These are phyloP conservation scores for Botrytis sinoallii DNA, from an alignment of 2,329 filamentous ascomycete species.

Conservation along the genomic window DNA sequence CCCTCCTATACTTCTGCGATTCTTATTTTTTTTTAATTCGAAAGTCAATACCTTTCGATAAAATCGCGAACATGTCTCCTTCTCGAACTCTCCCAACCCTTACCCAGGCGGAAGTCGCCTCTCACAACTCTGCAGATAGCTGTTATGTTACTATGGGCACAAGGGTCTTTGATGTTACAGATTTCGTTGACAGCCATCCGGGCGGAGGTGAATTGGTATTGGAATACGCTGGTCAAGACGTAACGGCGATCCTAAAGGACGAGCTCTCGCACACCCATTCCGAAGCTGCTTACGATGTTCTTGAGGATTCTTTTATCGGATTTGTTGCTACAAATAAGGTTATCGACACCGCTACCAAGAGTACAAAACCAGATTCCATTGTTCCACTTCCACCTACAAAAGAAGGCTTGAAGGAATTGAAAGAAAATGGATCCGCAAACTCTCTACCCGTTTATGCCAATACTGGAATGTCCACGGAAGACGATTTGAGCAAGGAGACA, in stretches of 20 bases:
- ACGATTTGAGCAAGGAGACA: slow-evolving; percentile 84
- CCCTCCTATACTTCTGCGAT: neutral
- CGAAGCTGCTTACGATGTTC: slow-evolving; percentile 91
- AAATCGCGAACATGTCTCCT: slow-evolving; percentile 59
- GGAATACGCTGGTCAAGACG: slow-evolving; percentile 85
- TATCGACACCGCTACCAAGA: slow-evolving; percentile 40
- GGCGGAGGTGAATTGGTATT: slow-evolving; percentile 85
- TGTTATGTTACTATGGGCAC: slow-evolving; percentile 90
- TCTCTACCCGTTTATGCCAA: slow-evolving; percentile 47
- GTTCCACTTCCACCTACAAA: slow-evolving; percentile 50
- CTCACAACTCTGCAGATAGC: slow-evolving; percentile 74
- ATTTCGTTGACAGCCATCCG: slow-evolving; percentile 86
- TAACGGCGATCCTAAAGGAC: slow-evolving; percentile 79
- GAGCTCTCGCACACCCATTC: slow-evolving; percentile 79
- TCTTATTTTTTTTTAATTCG: neutral
- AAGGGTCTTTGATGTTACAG: slow-evolving; percentile 93
- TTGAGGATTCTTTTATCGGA: slow-evolving; percentile 82
- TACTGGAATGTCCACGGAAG: slow-evolving; percentile 86
- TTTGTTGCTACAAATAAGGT: slow-evolving; percentile 63
- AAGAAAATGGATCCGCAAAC: slow-evolving; percentile 38
- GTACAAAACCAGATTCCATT: slow-evolving; percentile 42
- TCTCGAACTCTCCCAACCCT: slow-evolving; percentile 79
- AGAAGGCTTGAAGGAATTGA: slow-evolving; percentile 47
- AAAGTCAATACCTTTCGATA: neutral
- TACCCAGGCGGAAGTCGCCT: slow-evolving; percentile 73